These are phyloP conservation scores for grape (Vitis vinifera) DNA, from an alignment of 164 flowering plant species.

Conservation along the genomic window DNA sequence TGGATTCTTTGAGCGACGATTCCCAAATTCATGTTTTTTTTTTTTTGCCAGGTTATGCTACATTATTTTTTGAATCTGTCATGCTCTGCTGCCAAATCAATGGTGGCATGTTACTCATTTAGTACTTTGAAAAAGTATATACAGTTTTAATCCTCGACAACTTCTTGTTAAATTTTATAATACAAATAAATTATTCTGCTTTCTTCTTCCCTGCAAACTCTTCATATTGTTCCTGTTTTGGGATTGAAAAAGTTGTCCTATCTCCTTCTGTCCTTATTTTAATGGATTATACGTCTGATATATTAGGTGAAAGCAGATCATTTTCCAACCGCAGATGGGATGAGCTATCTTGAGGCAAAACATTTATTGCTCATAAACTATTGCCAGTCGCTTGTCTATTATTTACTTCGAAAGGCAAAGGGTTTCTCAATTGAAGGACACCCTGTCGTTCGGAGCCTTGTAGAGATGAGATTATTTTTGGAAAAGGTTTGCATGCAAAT, in stretches of 20 bases:
- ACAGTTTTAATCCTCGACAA: too few relatives aligned
- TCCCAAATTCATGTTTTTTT: too few relatives aligned
- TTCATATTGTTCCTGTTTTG: too few relatives aligned
- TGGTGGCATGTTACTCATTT: too few relatives aligned
- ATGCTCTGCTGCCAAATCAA: too few relatives aligned
- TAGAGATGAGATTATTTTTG: conserved; percentile 78
- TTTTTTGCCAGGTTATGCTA: too few relatives aligned
- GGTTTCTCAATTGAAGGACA: conserved; percentile 80
- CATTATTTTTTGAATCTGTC: too few relatives aligned
- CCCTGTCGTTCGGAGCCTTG: conserved; percentile 81
- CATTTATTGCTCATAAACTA: conserved; percentile 77
- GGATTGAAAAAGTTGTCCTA: too few relatives aligned
- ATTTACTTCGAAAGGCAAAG: conserved; percentile 80
- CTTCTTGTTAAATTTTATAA: too few relatives aligned
- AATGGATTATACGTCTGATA: background rate
- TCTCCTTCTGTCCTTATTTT: background rate
- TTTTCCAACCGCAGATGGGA: conserved; percentile 74
- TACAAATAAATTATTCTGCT: too few relatives aligned
- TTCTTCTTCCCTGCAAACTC: too few relatives aligned
- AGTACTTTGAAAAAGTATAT: too few relatives aligned
- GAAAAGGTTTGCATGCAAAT: conserved; percentile 62
- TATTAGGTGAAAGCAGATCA: conserved; percentile 72
- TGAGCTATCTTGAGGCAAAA: conserved; percentile 92
- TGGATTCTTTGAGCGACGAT: background rate
- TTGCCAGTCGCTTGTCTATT: conserved; percentile 87